phyloP scores from a whole-genome alignment of 108 stramenopile genomes.

The Pelagomonas calceolata region DNA sequence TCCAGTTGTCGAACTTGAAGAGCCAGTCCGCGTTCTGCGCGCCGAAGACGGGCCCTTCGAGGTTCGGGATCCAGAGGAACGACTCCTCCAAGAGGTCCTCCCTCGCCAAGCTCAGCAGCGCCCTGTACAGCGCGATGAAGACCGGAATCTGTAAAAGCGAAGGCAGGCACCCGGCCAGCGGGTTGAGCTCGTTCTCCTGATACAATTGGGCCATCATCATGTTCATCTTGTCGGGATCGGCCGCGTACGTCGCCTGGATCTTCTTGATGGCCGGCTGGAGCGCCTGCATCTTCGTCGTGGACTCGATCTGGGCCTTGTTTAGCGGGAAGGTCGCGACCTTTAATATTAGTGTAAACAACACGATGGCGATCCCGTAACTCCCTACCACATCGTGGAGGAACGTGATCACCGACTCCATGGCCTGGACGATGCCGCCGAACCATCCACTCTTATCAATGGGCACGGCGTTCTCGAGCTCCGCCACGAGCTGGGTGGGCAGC shows the following conservation, averaged over 20 bases:
- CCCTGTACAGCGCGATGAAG: conserved; percentile 89
- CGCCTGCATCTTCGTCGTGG: conserved; percentile 83
- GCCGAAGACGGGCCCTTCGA: conserved; percentile 90
- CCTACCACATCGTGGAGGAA: neutral
- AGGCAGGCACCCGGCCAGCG: conserved; percentile 85
- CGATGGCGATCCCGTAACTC: conserved; percentile 62
- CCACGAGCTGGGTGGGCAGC: too few relatives aligned
- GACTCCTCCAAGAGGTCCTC: conserved; percentile 77
- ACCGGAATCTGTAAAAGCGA: conserved; percentile 83
- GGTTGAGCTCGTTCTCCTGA: conserved; percentile 78
- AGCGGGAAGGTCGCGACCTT: conserved; percentile 81
- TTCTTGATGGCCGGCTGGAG: conserved; percentile 77
- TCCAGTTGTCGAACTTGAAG: neutral
- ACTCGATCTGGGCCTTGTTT: conserved; percentile 75
- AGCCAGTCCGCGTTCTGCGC: neutral
- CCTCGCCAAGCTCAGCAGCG: conserved; percentile 75
- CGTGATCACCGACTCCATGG: neutral
- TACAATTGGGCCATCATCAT: conserved; percentile 86
- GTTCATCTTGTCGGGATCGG: conserved; percentile 86
- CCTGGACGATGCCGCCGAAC: neutral
- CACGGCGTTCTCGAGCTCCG: too few relatives aligned
- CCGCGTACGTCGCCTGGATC: conserved; percentile 81
- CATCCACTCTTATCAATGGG: neutral
- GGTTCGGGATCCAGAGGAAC: conserved; percentile 85
- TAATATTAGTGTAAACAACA: conserved; percentile 73